Percentiles rank a stretch among this genome's conserved stretches.
Conservation (phyloP, 768 basidiomycete species). For the Boletus vermiculosoides region DNA sequence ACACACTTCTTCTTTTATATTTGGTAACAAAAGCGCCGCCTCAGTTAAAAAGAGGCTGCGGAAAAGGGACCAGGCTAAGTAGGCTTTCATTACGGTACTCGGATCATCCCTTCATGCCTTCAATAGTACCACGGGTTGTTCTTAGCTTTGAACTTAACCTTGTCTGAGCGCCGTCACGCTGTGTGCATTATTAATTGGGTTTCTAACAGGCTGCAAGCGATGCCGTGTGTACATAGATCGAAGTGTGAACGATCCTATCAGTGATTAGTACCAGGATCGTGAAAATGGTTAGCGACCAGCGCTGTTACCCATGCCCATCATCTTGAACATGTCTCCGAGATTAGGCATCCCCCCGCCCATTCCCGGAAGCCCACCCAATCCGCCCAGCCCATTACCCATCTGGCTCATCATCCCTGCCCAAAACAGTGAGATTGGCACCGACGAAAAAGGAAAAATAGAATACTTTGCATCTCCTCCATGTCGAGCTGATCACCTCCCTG, state of each 20-base stretch:
- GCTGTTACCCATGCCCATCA: conserved; percentile 79
- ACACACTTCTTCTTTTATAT: conserved; percentile 74
- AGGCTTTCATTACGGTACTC: conserved; percentile 16
- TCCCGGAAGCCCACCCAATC: conserved; percentile 50
- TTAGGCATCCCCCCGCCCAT: conserved; percentile 67
- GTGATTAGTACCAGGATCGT: background rate
- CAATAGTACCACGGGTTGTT: conserved; percentile 6
- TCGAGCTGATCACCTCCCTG: conserved; percentile 87
- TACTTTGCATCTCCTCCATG: conserved; percentile 94
- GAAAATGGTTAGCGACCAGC: conserved; percentile 29
- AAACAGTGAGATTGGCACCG: conserved; percentile 6
- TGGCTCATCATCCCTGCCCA: conserved; percentile 80
- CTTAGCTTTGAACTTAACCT: conserved; percentile 29
- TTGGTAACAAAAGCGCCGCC: conserved; percentile 69
- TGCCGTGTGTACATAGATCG: conserved; percentile 19
- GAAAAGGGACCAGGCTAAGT: conserved; percentile 42
- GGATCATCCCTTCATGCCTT: conserved; percentile 17
- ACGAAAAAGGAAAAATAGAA: conserved; percentile 24
- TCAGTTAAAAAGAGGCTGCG: conserved; percentile 59
- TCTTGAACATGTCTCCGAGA: conserved; percentile 80
- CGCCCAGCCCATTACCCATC: conserved; percentile 70
- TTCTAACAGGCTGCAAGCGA: conserved; percentile 8
- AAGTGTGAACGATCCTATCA: conserved; percentile 8
- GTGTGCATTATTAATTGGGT: conserved; percentile 17
- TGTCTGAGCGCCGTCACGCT: conserved; percentile 11